Percentiles rank a stretch among this genome's conserved stretches.
These are phyloP conservation scores for Stephanodiscus triporus DNA, from an alignment of 108 stramenopile species.

Conservation along the genomic window DNA sequence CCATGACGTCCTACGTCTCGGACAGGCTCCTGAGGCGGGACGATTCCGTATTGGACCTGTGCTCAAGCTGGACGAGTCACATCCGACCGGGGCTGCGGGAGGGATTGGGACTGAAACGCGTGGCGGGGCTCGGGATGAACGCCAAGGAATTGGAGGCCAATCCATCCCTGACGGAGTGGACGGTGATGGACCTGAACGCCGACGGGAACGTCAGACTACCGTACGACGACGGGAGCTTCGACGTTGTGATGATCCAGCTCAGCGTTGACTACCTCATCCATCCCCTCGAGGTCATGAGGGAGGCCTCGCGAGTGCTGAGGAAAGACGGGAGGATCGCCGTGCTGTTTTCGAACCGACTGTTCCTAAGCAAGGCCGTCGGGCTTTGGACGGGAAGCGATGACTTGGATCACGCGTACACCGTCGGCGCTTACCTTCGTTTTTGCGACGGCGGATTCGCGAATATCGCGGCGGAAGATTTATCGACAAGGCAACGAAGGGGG, in stretches of 20 bases:
- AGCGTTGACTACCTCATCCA: slow-evolving; percentile 91
- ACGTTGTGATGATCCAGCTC: slow-evolving; percentile 88
- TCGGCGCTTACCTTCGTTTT: slow-evolving; percentile 74
- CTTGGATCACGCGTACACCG: slow-evolving; percentile 90
- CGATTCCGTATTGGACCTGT: slow-evolving; percentile 77
- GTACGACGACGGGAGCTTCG: slow-evolving; percentile 80
- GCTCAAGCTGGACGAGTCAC: slow-evolving; percentile 90
- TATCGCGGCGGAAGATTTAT: slow-evolving; percentile 82
- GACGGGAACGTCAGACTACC: slow-evolving; percentile 72
- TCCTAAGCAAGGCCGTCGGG: slow-evolving; percentile 84
- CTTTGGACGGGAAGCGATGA: slow-evolving; percentile 92
- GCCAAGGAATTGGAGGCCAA: slow-evolving; percentile 75
- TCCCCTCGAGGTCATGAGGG: slow-evolving; percentile 85
- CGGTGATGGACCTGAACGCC: slow-evolving; percentile 76
- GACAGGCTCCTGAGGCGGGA: slow-evolving; percentile 43
- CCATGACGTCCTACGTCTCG: slow-evolving; percentile 72
- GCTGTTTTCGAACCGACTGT: slow-evolving; percentile 93
- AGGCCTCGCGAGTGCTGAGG: slow-evolving; percentile 83
- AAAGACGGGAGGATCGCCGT: slow-evolving; percentile 75
- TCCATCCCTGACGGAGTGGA: slow-evolving; percentile 65
- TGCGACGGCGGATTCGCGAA: slow-evolving; percentile 48
- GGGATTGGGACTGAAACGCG: slow-evolving; percentile 40
- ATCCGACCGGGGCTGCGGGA: slow-evolving; percentile 27
- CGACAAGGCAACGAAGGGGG: slow-evolving; percentile 60
- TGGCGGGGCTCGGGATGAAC: slow-evolving; percentile 87